phyloP scores from a whole-genome alignment of 192 early-diverging fungal species.

The Coemansia sp. region DNA sequence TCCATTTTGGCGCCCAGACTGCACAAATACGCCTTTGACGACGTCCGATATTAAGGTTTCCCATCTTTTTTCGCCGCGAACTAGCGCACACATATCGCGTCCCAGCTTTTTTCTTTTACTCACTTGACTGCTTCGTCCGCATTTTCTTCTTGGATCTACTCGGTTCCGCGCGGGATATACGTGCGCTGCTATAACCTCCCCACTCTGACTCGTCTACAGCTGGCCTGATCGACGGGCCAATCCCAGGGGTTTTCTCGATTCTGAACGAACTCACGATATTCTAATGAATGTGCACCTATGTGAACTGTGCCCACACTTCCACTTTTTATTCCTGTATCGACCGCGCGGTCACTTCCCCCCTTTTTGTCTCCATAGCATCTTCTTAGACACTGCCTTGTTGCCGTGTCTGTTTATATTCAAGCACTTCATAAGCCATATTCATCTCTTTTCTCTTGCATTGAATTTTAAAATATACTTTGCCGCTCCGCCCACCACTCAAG shows the following conservation, averaged over 20 bases:
- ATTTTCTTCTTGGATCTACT: too few species aligned
- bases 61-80: neutral
- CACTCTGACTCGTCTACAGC: neutral
- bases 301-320: neutral
- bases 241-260: neutral
- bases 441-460: neutral
- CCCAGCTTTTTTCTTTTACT: neutral
- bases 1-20: neutral
- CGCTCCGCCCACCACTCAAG: neutral
- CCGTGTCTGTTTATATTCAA: conserved; percentile 3
- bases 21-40: conserved; percentile 2
- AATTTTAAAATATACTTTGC: neutral
- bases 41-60: neutral
- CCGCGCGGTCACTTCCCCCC: neutral
- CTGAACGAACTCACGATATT: neutral
- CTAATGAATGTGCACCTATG: conserved; percentile 4
- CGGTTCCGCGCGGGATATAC: too few species aligned
- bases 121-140: neutral
- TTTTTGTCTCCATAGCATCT: neutral
- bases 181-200: too few species aligned
- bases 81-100: conserved; percentile 6
- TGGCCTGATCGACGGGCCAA: neutral
- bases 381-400: neutral
- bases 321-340: neutral
- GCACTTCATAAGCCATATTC: neutral